These are phyloP conservation scores for Sarocladium kiliense DNA, from an alignment of 2,329 filamentous ascomycete species.

Conservation along the genomic window DNA sequence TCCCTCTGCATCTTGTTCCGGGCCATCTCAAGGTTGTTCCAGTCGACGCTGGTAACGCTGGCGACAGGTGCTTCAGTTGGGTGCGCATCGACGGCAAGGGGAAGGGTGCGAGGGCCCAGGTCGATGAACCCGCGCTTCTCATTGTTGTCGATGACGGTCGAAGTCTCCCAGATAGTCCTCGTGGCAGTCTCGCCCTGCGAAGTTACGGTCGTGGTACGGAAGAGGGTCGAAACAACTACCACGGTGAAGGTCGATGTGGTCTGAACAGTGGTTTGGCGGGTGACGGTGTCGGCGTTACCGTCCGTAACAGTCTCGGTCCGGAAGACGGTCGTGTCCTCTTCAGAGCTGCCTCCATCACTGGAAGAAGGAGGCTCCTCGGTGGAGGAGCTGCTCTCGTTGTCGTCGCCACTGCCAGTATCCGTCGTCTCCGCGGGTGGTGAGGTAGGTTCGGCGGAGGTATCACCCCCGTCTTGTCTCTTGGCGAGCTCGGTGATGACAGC, in stretches of 20 bases:
- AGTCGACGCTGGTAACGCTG: constrained; percentile 1
- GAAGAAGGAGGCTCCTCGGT: not conserved
- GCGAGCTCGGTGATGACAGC: not conserved
- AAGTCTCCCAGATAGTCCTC: constrained; percentile 28
- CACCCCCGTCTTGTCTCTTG: not conserved
- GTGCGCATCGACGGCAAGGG: constrained; percentile 4
- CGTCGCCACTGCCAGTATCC: not conserved
- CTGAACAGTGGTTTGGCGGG: constrained; percentile 10
- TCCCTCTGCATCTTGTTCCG: constrained; percentile 8
- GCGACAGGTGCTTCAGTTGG: constrained; percentile 6
- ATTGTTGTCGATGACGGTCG: constrained; percentile 28
- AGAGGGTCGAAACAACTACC: constrained; percentile 20
- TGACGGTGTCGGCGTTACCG: constrained; percentile 10
- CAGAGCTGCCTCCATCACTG: not conserved
- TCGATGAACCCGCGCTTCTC: constrained; percentile 22
- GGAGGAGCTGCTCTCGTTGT: not conserved
- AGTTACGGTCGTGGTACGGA: constrained; percentile 23
- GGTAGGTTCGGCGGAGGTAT: not conserved
- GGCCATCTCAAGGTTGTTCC: constrained; percentile 1
- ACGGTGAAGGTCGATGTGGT: constrained; percentile 15
- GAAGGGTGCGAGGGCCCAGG: not conserved
- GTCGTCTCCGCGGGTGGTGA: not conserved
- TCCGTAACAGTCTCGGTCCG: constrained; percentile 26
- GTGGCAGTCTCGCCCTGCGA: constrained; percentile 28
- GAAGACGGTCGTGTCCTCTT: constrained; percentile 23